These are phyloP conservation scores for Penicillium italicum DNA, from an alignment of 2,329 filamentous ascomycete genomes.

Conservation along the genomic window DNA sequence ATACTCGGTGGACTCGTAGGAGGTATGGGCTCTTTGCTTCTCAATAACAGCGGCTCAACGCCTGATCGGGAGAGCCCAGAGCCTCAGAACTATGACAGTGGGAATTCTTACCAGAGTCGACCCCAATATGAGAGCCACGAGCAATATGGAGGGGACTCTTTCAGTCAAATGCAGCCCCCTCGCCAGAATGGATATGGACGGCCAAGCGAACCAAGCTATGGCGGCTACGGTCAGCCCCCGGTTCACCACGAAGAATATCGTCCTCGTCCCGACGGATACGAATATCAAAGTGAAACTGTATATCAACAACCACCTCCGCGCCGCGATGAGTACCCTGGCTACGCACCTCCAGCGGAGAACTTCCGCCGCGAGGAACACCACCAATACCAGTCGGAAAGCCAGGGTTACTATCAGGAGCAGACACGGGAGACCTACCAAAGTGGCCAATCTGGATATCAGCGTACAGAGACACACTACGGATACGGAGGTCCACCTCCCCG, in stretches of 20 bases:
- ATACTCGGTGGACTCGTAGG: slow-evolving; percentile 66
- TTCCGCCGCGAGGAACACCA: slow-evolving; percentile 19
- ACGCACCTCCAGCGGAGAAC: slow-evolving; percentile 9
- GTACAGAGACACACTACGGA: slow-evolving; percentile 18
- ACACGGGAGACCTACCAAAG: slow-evolving; percentile 16
- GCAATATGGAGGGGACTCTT: slow-evolving; percentile 14
- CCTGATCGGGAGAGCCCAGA: slow-evolving; percentile 12
- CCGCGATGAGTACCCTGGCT: slow-evolving; percentile 12
- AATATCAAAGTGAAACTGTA: slow-evolving; percentile 18
- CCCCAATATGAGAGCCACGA: slow-evolving; percentile 11
- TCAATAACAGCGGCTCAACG: slow-evolving; percentile 50
- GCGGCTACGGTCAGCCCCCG: slow-evolving; percentile 14
- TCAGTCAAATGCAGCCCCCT: slow-evolving; percentile 2
- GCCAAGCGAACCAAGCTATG: slow-evolving; percentile 18
- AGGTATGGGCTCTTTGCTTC: slow-evolving; percentile 56
- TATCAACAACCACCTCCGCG: slow-evolving; percentile 15
- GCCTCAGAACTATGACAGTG: slow-evolving; percentile 6
- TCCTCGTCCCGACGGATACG: slow-evolving; percentile 10
- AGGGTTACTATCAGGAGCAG: slow-evolving; percentile 19
- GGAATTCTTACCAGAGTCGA: slow-evolving; percentile 6
- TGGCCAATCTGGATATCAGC: slow-evolving; percentile 16
- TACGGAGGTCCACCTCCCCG: slow-evolving; percentile 12
- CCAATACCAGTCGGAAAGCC: slow-evolving; percentile 12
- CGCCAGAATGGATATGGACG: slow-evolving; percentile 13
- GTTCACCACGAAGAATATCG: slow-evolving; percentile 11